These are phyloP conservation scores for Phycomyces blakesleeanus DNA, from an alignment of 192 early-diverging fungal species.

Conservation along the genomic window DNA sequence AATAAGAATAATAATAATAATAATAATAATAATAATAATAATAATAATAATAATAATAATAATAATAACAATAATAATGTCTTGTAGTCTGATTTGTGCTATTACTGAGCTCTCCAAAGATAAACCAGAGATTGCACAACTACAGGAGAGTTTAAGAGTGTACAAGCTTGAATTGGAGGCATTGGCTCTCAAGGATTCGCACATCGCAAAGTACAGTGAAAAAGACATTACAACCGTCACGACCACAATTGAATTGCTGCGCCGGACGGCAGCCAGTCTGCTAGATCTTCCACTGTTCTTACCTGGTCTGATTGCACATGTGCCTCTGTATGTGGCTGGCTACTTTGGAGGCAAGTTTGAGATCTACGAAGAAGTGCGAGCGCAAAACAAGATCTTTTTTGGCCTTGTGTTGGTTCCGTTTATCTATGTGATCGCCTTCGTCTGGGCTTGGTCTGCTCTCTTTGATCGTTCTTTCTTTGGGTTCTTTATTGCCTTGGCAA, in stretches of 20 bases:
- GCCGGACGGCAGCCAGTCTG: slow-evolving; percentile 15
- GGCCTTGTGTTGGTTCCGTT: slow-evolving; percentile 31
- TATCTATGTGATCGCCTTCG: slow-evolving; percentile 34
- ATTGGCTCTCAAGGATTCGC: slow-evolving; percentile 24
- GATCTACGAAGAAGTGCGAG: slow-evolving; percentile 42
- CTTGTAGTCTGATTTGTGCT: slow-evolving; percentile 28
- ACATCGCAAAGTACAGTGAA: slow-evolving; percentile 40
- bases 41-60: too few species aligned
- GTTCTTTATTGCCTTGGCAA: slow-evolving; percentile 22
- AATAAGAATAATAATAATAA: too few species aligned
- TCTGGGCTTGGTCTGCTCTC: slow-evolving; percentile 33
- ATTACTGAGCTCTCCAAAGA: slow-evolving; percentile 17
- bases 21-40: too few species aligned
- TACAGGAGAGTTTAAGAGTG: slow-evolving; percentile 29
- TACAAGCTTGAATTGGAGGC: slow-evolving; percentile 33
- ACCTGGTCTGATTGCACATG: slow-evolving; percentile 38
- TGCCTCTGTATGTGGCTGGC: slow-evolving; percentile 42
- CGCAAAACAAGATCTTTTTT: slow-evolving; percentile 46
- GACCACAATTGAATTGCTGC: slow-evolving; percentile 26
- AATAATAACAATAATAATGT: too few species aligned
- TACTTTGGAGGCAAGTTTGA: slow-evolving; percentile 36
- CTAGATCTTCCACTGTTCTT: slow-evolving; percentile 40
- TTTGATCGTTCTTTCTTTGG: slow-evolving; percentile 37
- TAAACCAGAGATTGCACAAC: slow-evolving; percentile 14
- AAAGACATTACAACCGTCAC: slow-evolving; percentile 24